These are phyloP conservation scores for Zygoascus flipseniorum DNA, from an alignment of 805 yeast genomes.

Conservation along the genomic window DNA sequence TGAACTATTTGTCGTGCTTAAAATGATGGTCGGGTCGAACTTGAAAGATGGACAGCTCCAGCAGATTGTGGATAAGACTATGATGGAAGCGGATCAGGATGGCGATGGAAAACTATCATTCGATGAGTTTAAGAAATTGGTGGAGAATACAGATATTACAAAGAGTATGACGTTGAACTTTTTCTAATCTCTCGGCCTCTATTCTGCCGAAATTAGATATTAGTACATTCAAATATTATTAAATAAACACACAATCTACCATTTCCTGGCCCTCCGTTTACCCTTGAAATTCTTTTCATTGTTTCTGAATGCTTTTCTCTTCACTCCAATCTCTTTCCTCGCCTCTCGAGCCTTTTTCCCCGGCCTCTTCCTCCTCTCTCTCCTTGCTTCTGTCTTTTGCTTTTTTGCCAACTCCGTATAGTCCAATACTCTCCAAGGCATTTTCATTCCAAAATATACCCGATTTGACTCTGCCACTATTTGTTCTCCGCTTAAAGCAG, in stretches of 20 bases:
- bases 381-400: conserved; percentile 9
- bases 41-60: conserved; percentile 81
- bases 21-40: conserved; percentile 95
- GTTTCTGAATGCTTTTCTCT: neutral
- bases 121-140: conserved; percentile 64
- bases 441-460: conserved; percentile 15
- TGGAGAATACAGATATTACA: conserved; percentile 31
- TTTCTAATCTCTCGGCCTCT: conserved; percentile 9
- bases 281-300: neutral
- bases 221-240: neutral
- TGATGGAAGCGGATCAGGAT: conserved; percentile 83
- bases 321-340: conserved; percentile 4
- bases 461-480: conserved; percentile 5
- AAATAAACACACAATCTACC: no score
- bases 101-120: conserved; percentile 82
- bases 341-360: conserved; percentile 18
- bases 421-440: conserved; percentile 19
- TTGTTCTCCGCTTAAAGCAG: conserved; percentile 16
- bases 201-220: neutral
- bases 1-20: conserved; percentile 81
- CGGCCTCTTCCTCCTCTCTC: conserved; percentile 12
- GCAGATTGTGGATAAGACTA: conserved; percentile 94
- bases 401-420: conserved; percentile 10
- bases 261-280: neutral
- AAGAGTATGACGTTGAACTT: conserved; percentile 28